Percentiles rank a stretch among this genome's conserved stretches.
Evolutionary conservation across 139 green algal species (phyloP).

Genomic region (Chlamydomonas eustigma): DNA sequence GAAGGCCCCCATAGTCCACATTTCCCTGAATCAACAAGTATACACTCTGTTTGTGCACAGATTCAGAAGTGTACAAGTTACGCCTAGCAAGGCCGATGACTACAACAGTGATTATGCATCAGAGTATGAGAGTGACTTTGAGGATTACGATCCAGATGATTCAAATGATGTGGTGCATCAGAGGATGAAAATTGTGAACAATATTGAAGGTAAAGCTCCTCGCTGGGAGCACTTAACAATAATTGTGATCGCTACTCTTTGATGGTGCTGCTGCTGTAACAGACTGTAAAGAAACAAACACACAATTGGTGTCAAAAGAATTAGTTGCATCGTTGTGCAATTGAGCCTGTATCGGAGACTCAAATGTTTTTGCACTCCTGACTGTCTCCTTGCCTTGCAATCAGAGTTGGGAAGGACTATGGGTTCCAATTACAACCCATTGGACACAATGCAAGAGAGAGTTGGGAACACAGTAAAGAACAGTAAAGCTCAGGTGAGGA

Average conservation of each 20-base stretch:
- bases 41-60: no score
- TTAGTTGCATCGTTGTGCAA: no score
- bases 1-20: no score
- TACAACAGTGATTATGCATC: not conserved
- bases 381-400: not conserved
- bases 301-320: no score
- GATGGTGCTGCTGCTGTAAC: no score
- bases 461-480: slow-evolving; percentile 6
- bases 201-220: no score
- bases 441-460: slow-evolving; percentile 12
- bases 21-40: no score
- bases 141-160: slow-evolving; percentile 14
- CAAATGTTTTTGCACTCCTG: not conserved
- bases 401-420: not conserved
- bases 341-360: not conserved
- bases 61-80: not conserved
- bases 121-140: slow-evolving; percentile 14
- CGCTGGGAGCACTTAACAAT: no score
- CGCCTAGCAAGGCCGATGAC: not conserved
- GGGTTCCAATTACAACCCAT: not conserved
- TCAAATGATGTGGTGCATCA: not conserved
- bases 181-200: slow-evolving; percentile 13
- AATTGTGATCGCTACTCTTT: no score
- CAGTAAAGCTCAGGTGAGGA: slow-evolving; percentile 12
- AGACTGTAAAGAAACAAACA: no score